Percentiles rank a stretch among this genome's conserved stretches.
Evolutionary conservation across 208 protist genomes (phyloP).

Genomic region (Trypanosoma grayi): DNA sequence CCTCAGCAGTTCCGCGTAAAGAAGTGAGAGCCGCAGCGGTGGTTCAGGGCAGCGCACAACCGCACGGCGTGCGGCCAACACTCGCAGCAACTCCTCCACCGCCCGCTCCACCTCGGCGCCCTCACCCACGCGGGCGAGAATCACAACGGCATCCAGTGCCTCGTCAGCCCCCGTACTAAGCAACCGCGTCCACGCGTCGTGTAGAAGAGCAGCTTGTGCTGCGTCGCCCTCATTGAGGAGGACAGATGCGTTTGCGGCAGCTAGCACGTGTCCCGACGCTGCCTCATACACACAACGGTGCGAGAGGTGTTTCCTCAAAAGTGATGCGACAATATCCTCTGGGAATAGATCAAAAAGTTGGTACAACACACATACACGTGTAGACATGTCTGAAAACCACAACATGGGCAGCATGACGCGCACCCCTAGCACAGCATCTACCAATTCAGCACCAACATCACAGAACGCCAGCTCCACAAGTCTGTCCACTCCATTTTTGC

Average conservation of each 20-base stretch:
- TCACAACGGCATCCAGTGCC: conserved; percentile 13
- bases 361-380: conserved; percentile 1
- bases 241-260: conserved; percentile 8
- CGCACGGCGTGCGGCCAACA: not conserved
- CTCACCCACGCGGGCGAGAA: conserved; percentile 10
- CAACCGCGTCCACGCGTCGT: conserved; percentile 1
- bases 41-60: not conserved
- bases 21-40: conserved; percentile 2
- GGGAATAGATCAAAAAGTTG: conserved; percentile 13
- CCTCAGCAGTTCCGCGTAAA: conserved; percentile 14
- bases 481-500: not conserved
- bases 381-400: conserved; percentile 20
- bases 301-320: not conserved
- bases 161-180: not conserved
- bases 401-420: not conserved
- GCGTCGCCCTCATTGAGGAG: not conserved
- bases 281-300: not conserved
- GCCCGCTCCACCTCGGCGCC: not conserved
- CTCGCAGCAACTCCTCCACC: conserved; percentile 1
- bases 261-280: not conserved
- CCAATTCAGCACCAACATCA: conserved; percentile 4
- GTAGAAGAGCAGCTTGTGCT: not conserved
- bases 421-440: conserved; percentile 4
- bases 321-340: not conserved
- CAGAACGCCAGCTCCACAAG: conserved; percentile 12